Evolutionary conservation across 228 moss, liverwort and hornwort species (phyloP).

Genomic region (Sphagnum magellanicum): DNA sequence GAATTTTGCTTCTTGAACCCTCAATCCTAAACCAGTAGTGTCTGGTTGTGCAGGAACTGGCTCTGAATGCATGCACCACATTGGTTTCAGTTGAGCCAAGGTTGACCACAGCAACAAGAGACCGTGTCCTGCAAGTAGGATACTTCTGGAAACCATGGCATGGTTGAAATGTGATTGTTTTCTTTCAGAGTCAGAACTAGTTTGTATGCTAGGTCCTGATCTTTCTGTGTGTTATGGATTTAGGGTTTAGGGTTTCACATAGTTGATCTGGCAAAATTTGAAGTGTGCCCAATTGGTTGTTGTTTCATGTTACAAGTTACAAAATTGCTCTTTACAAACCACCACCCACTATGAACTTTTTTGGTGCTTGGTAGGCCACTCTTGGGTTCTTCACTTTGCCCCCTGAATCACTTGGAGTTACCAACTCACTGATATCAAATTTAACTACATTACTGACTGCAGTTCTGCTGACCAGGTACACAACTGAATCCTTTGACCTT

Average conservation of each 20-base stretch:
- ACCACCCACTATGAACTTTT: not conserved
- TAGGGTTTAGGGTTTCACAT: too few relatives aligned
- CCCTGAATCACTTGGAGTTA: slow-evolving; percentile 58
- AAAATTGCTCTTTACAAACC: too few relatives aligned
- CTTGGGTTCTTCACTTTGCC: slow-evolving; percentile 92
- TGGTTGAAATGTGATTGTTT: too few relatives aligned
- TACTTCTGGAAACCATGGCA: not conserved
- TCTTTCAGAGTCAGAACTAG: not conserved
- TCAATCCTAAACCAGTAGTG: too few relatives aligned
- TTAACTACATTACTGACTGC: slow-evolving; percentile 88
- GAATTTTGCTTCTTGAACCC: too few relatives aligned
- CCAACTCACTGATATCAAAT: slow-evolving; percentile 72
- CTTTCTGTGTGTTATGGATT: too few relatives aligned
- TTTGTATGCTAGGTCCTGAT: not conserved
- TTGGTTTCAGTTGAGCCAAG: slow-evolving; percentile 96
- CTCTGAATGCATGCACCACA: slow-evolving; percentile 87
- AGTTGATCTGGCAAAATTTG: too few relatives aligned
- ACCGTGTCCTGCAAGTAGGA: slow-evolving; percentile 83
- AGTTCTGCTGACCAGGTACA: slow-evolving; percentile 86
- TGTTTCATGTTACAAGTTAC: too few relatives aligned
- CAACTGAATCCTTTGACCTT: not conserved
- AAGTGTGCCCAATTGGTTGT: too few relatives aligned
- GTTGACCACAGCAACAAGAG: slow-evolving; percentile 84
- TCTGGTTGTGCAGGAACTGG: slow-evolving; percentile 59
- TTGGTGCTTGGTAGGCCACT: slow-evolving; percentile 59